These are phyloP conservation scores for Alternaria sp. DNA, from an alignment of 2,329 filamentous ascomycete species.

Conservation along the genomic window DNA sequence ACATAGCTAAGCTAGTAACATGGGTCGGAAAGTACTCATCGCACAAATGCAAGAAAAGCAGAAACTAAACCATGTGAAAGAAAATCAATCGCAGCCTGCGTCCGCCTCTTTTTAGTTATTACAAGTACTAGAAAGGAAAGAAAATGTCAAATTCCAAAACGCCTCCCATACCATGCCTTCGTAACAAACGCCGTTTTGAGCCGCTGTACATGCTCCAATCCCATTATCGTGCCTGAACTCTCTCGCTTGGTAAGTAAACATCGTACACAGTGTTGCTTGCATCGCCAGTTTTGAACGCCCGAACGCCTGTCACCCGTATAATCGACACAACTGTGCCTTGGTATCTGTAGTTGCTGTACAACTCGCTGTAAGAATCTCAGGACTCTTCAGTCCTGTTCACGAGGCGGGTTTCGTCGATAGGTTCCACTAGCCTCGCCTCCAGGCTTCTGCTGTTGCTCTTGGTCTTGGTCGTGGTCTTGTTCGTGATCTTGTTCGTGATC, in stretches of 20 bases:
- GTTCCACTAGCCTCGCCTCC: background rate
- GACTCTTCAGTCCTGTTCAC: background rate
- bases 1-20: background rate
- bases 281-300: no score
- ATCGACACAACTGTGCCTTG: background rate
- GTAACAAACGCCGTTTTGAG: background rate
- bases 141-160: background rate
- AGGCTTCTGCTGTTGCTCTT: background rate
- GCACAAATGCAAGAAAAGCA: background rate
- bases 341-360: background rate
- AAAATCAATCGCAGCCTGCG: fast-evolving
- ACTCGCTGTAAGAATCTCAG: background rate
- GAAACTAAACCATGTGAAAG: background rate
- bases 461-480: background rate
- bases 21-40: background rate
- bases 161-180: background rate
- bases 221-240: background rate
- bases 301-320: background rate
- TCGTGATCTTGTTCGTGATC: background rate
- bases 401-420: background rate
- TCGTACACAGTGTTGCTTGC: no score
- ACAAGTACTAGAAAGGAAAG: background rate
- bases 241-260: background rate
- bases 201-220: background rate
- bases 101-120: background rate